A percentile compares a stretch with the other conserved stretches of the same genome.
These are phyloP conservation scores for Pseudogymnoascus sp. DNA, from an alignment of 2,329 filamentous ascomycete genomes.

Conservation along the genomic window DNA sequence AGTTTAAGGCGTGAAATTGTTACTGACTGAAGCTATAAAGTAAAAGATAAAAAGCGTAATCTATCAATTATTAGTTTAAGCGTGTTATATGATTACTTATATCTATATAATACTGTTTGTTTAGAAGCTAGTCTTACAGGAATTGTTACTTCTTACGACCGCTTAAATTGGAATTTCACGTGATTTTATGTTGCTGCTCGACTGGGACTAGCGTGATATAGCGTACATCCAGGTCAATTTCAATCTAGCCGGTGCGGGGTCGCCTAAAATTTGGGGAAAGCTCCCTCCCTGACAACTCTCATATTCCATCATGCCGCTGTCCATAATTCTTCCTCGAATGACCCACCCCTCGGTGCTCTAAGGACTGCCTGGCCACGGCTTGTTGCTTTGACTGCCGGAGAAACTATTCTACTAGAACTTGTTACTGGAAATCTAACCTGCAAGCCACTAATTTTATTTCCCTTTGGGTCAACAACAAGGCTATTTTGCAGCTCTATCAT, in stretches of 20 bases:
- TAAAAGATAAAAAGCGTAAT: not conserved
- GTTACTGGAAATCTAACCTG: not conserved
- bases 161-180: not conserved
- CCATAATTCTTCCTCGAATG: constrained; percentile 6
- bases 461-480: not conserved
- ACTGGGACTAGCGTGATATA: not conserved
- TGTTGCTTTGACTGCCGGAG: not conserved
- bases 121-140: not conserved
- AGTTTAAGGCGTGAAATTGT: not conserved
- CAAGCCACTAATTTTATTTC: not conserved
- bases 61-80: not conserved
- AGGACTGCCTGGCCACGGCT: not conserved
- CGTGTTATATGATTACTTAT: not conserved
- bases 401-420: not conserved
- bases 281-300: not conserved
- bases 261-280: constrained; percentile 3
- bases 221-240: not conserved
- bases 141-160: not conserved
- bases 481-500: not conserved
- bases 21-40: not conserved
- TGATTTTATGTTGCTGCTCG: not conserved
- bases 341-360: not conserved
- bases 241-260: constrained; percentile 4
- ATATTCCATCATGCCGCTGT: not conserved
- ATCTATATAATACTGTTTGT: not conserved